These are phyloP conservation scores for Sporisorium scitamineum DNA, from an alignment of 1,284 basidiomycete species.

Conservation along the genomic window DNA sequence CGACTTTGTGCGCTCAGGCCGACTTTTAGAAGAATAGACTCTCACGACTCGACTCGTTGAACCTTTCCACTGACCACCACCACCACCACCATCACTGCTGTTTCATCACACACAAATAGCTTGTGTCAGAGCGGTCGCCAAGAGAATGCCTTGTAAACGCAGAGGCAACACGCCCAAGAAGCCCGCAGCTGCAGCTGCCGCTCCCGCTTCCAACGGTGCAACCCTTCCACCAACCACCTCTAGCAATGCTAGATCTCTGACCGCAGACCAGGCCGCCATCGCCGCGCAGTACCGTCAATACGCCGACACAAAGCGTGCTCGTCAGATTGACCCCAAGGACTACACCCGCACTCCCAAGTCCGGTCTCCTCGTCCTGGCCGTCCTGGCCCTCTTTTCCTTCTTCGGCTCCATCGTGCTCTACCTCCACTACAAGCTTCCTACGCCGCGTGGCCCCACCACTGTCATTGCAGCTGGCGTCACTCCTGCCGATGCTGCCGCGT, in stretches of 20 bases:
- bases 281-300: conserved; percentile 29
- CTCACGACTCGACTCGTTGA: not conserved
- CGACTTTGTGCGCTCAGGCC: conserved; percentile 7
- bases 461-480: conserved; percentile 39
- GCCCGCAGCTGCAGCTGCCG: conserved; percentile 16
- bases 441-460: conserved; percentile 46
- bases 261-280: conserved; percentile 3
- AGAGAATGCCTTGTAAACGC: conserved; percentile 38
- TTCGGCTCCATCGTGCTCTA: conserved; percentile 50
- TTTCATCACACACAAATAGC: not conserved
- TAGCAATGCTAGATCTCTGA: conserved; percentile 21
- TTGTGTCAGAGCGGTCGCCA: not conserved
- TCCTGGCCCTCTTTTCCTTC: conserved; percentile 35
- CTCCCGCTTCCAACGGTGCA: conserved; percentile 13
- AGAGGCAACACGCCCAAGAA: conserved; percentile 44
- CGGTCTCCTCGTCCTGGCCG: conserved; percentile 32
- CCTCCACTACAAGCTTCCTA: conserved; percentile 64
- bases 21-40: conserved; percentile 3
- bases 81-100: conserved; percentile 4
- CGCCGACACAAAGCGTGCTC: conserved; percentile 23
- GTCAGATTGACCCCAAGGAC: conserved; percentile 40
- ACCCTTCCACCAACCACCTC: conserved; percentile 9
- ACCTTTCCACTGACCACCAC: conserved; percentile 9
- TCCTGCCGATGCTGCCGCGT: conserved; percentile 41
- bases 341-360: conserved; percentile 50